Evolutionary conservation across 345 rosid genomes (phyloP).

Genomic region (Gossypium bickii): DNA sequence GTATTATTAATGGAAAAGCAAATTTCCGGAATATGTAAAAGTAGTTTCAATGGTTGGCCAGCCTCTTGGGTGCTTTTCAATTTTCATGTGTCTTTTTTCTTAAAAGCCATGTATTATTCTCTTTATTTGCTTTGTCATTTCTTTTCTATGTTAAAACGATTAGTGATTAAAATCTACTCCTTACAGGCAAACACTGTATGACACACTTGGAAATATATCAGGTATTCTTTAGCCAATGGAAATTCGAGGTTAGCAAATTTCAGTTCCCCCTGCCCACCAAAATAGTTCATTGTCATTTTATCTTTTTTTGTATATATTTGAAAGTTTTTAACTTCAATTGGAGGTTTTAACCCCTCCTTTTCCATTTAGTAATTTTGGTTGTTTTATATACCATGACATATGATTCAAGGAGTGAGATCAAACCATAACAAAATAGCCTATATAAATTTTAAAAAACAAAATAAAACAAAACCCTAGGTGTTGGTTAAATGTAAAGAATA

Average conservation of each 20-base stretch:
- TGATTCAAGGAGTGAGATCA: conserved; percentile 41
- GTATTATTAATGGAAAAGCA: no score
- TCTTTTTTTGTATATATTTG: background rate
- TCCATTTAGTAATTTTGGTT: background rate
- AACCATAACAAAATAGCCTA: background rate
- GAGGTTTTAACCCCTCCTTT: background rate
- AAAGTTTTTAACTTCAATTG: background rate
- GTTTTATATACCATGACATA: conserved; percentile 14
- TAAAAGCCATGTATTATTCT: background rate
- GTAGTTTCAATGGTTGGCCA: conserved; percentile 39
- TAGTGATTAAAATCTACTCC: background rate
- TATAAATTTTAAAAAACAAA: background rate
- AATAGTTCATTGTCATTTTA: conserved; percentile 18
- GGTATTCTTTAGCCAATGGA: conserved; percentile 37
- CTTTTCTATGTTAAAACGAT: conserved; percentile 3
- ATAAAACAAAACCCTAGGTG: background rate
- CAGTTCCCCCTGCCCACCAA: conserved; percentile 22
- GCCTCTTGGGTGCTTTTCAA: conserved; percentile 36
- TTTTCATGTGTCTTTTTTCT: conserved; percentile 11
- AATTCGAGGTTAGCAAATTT: conserved; percentile 39
- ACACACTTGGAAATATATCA: conserved; percentile 31
- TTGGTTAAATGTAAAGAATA: background rate
- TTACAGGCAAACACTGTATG: conserved; percentile 38
- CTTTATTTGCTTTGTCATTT: conserved; percentile 3
- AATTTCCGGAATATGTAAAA: background rate